These are phyloP conservation scores for Pichia sporocuriosa DNA, from an alignment of 805 yeast species.

Conservation along the genomic window DNA sequence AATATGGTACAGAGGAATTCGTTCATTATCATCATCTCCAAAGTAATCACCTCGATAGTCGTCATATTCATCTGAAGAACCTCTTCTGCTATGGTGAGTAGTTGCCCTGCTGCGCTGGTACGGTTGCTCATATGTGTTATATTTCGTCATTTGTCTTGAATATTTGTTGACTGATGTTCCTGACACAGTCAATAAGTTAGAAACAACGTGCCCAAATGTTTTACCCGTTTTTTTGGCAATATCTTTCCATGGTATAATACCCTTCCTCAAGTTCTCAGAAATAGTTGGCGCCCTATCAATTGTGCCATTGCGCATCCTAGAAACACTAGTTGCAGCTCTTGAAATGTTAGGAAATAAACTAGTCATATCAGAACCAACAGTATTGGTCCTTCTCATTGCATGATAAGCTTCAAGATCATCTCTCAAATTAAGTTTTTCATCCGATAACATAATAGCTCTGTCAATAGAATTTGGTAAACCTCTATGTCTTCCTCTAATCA, in stretches of 20 bases:
- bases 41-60: not conserved
- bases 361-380: conserved; percentile 9
- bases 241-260: conserved; percentile 7
- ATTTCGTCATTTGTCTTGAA: conserved; percentile 8
- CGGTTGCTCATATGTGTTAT: conserved; percentile 5
- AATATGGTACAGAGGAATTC: not conserved
- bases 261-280: conserved; percentile 6
- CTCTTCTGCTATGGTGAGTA: not conserved
- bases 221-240: conserved; percentile 3
- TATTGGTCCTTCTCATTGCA: conserved; percentile 25
- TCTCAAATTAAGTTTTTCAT: conserved; percentile 53
- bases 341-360: conserved; percentile 6
- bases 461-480: conserved; percentile 91
- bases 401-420: conserved; percentile 56
- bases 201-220: conserved; percentile 6
- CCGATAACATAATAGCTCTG: conserved; percentile 85
- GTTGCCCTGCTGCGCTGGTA: not conserved
- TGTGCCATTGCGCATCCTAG: not conserved
- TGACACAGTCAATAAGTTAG: conserved; percentile 9
- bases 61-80: not conserved
- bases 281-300: conserved; percentile 7
- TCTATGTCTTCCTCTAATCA: conserved; percentile 94
- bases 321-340: conserved; percentile 4
- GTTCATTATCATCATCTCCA: not conserved
- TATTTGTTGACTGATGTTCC: conserved; percentile 7